These are phyloP conservation scores for Fusarium staphyleae DNA, from an alignment of 2,329 filamentous ascomycete genomes.

Conservation along the genomic window DNA sequence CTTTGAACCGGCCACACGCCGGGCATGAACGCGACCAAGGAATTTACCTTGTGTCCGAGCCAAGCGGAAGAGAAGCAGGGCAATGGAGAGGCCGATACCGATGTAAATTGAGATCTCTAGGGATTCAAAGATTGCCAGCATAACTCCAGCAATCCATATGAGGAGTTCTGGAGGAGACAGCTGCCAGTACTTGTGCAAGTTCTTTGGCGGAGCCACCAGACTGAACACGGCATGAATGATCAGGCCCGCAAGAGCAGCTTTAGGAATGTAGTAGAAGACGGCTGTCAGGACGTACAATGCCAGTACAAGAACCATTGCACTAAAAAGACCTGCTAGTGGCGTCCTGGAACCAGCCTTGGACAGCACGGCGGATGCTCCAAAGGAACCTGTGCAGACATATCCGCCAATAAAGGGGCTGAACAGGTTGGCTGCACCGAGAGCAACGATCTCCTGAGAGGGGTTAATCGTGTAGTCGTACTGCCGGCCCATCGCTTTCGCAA, in stretches of 20 bases:
- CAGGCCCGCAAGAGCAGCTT: conserved; percentile 72
- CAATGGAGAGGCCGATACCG: conserved; percentile 53
- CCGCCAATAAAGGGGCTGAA: conserved; percentile 76
- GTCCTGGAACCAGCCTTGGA: conserved; percentile 84
- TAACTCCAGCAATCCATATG: conserved; percentile 77
- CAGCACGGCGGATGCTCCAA: conserved; percentile 78
- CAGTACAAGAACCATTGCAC: conserved; percentile 75
- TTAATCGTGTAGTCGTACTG: conserved; percentile 81
- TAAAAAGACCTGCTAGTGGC: conserved; percentile 80
- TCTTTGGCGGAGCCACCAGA: conserved; percentile 75
- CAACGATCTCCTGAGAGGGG: conserved; percentile 80
- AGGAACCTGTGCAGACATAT: conserved; percentile 56
- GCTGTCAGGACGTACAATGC: conserved; percentile 79
- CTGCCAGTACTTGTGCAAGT: conserved; percentile 79
- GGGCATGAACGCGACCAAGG: conserved; percentile 49
- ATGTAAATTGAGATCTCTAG: conserved; percentile 61
- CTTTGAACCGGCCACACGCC: conserved; percentile 14
- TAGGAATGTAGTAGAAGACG: conserved; percentile 84
- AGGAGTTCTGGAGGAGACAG: conserved; percentile 76
- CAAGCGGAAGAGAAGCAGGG: conserved; percentile 54
- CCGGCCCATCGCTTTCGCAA: conserved; percentile 82
- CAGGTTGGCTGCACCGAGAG: conserved; percentile 78
- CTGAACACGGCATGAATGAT: conserved; percentile 87
- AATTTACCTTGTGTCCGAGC: conserved; percentile 57
- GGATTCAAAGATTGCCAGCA: conserved; percentile 59